Evolutionary conservation across 108 stramenopile genomes (phyloP).

Genomic region (Chaetoceros tenuissimus): DNA sequence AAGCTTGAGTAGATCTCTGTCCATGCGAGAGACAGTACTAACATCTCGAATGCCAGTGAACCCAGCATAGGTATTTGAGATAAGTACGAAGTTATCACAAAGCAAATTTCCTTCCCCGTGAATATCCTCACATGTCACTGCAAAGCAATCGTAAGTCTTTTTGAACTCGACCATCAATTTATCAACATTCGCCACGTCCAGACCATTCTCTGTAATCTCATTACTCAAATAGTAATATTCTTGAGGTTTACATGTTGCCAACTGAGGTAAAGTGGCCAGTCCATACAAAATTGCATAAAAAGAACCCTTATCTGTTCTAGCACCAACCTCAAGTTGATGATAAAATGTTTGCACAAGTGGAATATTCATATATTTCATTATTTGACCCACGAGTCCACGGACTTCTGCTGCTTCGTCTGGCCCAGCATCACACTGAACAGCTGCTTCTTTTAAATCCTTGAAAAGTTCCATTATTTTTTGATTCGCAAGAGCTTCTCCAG

Average conservation of each 20-base stretch:
- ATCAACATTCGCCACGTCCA: neutral
- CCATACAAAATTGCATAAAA: too few species aligned
- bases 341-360: constrained; percentile 54
- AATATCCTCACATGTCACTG: constrained; percentile 26
- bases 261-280: constrained; percentile 34
- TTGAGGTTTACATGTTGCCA: constrained; percentile 34
- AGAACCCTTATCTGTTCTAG: too few species aligned
- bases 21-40: too few species aligned
- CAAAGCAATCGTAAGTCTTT: neutral
- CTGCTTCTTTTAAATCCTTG: constrained; percentile 18
- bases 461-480: constrained; percentile 33
- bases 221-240: too few species aligned
- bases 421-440: constrained; percentile 12
- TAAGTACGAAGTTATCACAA: neutral
- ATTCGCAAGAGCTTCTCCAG: constrained; percentile 29
- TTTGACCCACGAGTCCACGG: constrained; percentile 28
- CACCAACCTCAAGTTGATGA: constrained; percentile 25
- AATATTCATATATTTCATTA: constrained; percentile 38
- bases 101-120: too few species aligned
- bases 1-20: constrained; percentile 42
- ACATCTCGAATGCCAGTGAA: constrained; percentile 14
- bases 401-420: constrained; percentile 11
- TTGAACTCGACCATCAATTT: neutral
- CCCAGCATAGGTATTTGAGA: neutral
- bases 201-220: constrained; percentile 20